These are phyloP conservation scores for Beauveria scarabaeidicola DNA, from an alignment of 2,329 filamentous ascomycete genomes.

Conservation along the genomic window DNA sequence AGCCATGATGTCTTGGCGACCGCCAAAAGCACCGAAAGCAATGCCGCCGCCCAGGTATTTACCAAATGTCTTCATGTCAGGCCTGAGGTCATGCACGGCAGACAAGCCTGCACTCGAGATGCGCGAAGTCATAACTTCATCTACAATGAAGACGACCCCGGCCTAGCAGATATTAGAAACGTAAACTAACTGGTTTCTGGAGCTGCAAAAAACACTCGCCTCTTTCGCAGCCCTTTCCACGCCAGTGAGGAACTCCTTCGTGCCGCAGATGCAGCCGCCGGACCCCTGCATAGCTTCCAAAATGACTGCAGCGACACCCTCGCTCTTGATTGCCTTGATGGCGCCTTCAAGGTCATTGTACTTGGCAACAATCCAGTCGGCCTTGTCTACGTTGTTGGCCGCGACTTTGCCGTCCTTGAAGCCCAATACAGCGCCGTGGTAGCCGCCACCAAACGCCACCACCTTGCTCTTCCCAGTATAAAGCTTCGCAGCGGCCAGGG, in stretches of 20 bases:
- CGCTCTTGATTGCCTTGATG: slow-evolving; percentile 30
- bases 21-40: slow-evolving; percentile 59
- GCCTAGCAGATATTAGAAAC: slow-evolving; percentile 19
- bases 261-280: slow-evolving; percentile 48
- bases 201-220: slow-evolving; percentile 12
- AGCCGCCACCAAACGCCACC: slow-evolving; percentile 40
- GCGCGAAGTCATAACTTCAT: slow-evolving; percentile 64
- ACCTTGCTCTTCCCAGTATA: slow-evolving; percentile 38
- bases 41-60: slow-evolving; percentile 61
- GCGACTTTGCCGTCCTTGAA: slow-evolving; percentile 27
- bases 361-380: slow-evolving; percentile 50
- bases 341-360: slow-evolving; percentile 52
- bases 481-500: slow-evolving; percentile 43
- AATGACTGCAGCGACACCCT: slow-evolving; percentile 52
- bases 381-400: slow-evolving; percentile 38
- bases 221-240: slow-evolving; percentile 39
- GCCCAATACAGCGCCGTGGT: slow-evolving; percentile 29
- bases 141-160: slow-evolving; percentile 54
- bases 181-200: not conserved
- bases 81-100: slow-evolving; percentile 32
- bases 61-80: slow-evolving; percentile 56
- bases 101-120: slow-evolving; percentile 42
- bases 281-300: slow-evolving; percentile 59
- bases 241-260: slow-evolving; percentile 40
- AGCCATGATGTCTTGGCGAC: slow-evolving; percentile 48